Evolutionary conservation across 2,329 filamentous ascomycete species (phyloP).

Genomic region (Nemania sp.): DNA sequence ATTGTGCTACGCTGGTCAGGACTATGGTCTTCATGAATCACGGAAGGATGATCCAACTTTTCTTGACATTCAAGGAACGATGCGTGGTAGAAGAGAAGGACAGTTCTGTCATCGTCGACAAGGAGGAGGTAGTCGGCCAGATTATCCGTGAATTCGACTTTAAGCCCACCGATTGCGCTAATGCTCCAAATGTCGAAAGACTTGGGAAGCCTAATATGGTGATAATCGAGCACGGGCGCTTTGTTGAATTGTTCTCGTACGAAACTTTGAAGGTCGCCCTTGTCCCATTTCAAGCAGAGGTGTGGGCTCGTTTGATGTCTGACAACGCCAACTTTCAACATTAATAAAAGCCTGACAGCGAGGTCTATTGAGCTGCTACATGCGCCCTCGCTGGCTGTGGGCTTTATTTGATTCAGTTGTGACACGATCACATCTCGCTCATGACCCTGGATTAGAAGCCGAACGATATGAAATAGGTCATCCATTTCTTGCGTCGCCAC

Average conservation of each 20-base stretch:
- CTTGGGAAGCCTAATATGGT: no score
- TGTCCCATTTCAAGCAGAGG: conserved; percentile 13
- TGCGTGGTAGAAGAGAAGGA: no score
- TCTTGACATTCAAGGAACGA: no score
- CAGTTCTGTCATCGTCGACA: no score
- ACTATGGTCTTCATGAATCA: no score
- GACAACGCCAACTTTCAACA: conserved; percentile 18
- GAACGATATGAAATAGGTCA: conserved; percentile 13
- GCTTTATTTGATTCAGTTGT: not conserved
- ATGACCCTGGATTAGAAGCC: not conserved
- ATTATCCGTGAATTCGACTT: no score
- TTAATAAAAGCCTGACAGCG: conserved; percentile 16
- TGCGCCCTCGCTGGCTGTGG: not conserved
- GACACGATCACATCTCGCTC: conserved; percentile 6
- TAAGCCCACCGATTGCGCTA: no score
- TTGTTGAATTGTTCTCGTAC: conserved; percentile 10
- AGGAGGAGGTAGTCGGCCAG: no score
- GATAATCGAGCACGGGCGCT: no score
- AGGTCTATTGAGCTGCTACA: conserved; percentile 16
- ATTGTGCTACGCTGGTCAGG: no score
- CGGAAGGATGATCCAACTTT: no score
- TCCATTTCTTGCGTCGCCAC: not conserved
- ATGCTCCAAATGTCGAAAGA: no score
- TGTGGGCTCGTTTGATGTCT: conserved; percentile 5
- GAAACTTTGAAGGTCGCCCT: conserved; percentile 9